Conservation (phyloP, 2,329 filamentous ascomycete species). For the Polychaeton citri region DNA sequence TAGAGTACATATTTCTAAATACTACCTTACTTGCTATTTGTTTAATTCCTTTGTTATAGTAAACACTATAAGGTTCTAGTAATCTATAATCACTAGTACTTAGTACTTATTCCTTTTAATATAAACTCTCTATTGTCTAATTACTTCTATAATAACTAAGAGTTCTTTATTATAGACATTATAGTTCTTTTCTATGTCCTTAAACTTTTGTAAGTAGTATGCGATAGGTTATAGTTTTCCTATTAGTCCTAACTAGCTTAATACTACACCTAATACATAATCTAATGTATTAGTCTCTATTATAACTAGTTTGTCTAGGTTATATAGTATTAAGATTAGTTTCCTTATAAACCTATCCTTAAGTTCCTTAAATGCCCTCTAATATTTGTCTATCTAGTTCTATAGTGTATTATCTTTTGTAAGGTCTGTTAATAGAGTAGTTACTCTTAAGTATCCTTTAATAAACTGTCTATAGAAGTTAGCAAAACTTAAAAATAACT, state of each 20-base stretch:
- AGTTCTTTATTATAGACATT: no score
- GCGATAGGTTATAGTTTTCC: constrained; percentile 4
- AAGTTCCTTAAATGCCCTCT: not conserved
- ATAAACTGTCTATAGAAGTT: no score
- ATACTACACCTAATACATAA: no score
- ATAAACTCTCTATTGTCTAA: no score
- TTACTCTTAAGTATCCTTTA: constrained; percentile 3
- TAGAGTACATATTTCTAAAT: not conserved
- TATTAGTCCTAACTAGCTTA: constrained; percentile 3
- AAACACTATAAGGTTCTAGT: not conserved
- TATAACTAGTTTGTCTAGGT: no score
- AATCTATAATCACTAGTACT: not conserved
- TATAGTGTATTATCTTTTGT: not conserved
- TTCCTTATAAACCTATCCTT: no score
- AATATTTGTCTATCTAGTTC: constrained; percentile 1
- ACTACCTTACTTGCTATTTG: not conserved
- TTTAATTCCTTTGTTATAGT: not conserved
- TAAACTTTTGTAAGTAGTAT: constrained; percentile 8
- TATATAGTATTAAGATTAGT: no score
- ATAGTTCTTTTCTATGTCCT: constrained; percentile 3
- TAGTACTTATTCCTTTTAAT: not conserved
- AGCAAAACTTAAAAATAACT: constrained; percentile 7
- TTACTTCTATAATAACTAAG: no score
- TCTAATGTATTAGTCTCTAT: no score
- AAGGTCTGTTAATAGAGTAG: not conserved